Evolutionary conservation across 1,139 yeast species (phyloP), one percentile per base, ranked within the genome.

Genomic region (Zygosaccharomyces pseudobailii): DNA sequence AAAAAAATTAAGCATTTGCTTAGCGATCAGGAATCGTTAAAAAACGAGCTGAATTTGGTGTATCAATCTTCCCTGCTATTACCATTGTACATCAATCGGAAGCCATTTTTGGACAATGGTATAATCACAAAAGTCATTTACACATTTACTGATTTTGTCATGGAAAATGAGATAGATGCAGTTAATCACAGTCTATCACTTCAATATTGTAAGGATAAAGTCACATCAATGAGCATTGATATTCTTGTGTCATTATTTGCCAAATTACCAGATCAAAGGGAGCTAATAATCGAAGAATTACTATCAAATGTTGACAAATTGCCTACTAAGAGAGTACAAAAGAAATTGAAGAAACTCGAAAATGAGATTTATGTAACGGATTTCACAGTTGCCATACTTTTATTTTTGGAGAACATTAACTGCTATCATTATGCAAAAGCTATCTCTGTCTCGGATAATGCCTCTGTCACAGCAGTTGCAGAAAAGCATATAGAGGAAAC

Each of bases 231-330:
- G 69, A 34, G 62, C 35, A 69, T 77, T 52, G 61, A 69, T 3
- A 57, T 79, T 1, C 50, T 83, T 1, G 56, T 71, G 1, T 58
- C 70, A 1, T 71, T 84, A 6, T 84, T 80, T 60, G 64, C 70
- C 23, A 58, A 58, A 8, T 66, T 73, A 35, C 66, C 71, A 0
- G 74, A 72, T 36, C 94, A 86, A 57, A 69, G 85, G 46, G 66
- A 67, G 1, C 83, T 82, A 57, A 71, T 87, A 6, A 55, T 85
- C 9, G 76, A 76, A 42, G 92, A 87, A 58, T 59, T 84, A 3
- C 56, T 84, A n/a, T 64, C 74, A 3, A 75, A 75, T 46, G 66
- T 80, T 48, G 76, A 74, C 40, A 73, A 70, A 39, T 59, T 82
- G 6, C 76, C 84, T 0, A 58, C 69, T 2, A 70, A 70, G 47